Base-by-base conservation (phyloP, 1,139 yeast genomes). In the Pichia sp. region DNA sequence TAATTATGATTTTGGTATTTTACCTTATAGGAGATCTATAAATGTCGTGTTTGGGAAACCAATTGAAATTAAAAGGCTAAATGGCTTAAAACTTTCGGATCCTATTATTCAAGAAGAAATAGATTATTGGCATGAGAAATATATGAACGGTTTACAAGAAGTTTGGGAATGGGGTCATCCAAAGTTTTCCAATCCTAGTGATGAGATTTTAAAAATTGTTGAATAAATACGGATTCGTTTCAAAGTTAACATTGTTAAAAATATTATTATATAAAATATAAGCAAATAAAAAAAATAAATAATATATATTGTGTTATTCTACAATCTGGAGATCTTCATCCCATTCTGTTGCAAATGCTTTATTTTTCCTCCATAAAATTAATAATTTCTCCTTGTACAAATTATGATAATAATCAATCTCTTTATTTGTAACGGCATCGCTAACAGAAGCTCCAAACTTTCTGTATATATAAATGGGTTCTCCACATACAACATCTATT, bases 1-100 rank as follows among this genome's bases (percentile, higher is more conserved):
- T 67, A 88, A 90, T 59, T 87, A 90, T 61, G 96, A 90, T 63
- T 87, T 86, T 68, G 98, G 98, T 0, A 70, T 92, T 39, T 68
- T 94, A 53, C 97, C 98, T 1, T 90, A 79, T 64, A 73, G 97
- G 56, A 77, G 83, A 50, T 88, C 90, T 1, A 84, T 92, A 48
- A 76, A 86, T 56, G 76, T 90, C 29, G 88, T 86, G 36, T 79
- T 86, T 42, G 98, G 98, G 0, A 71, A 71, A 39, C 97, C 98
- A 2, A 85, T 92, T 27, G 37, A 52, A 5, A 50, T 63, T n/a
- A 44, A 48, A 35, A 49, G 66, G 30, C 42, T 60, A 30, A 40
- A 50, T 36, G 62, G 62, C 7, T 46, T 48, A 7, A 44, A 47
- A 6, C 46, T 55, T 3, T 60, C 57, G n/a, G 65, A 62, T 45